These are phyloP conservation scores for Nannochloris sp. DNA, from an alignment of 139 green algal genomes.

Conservation along the genomic window DNA sequence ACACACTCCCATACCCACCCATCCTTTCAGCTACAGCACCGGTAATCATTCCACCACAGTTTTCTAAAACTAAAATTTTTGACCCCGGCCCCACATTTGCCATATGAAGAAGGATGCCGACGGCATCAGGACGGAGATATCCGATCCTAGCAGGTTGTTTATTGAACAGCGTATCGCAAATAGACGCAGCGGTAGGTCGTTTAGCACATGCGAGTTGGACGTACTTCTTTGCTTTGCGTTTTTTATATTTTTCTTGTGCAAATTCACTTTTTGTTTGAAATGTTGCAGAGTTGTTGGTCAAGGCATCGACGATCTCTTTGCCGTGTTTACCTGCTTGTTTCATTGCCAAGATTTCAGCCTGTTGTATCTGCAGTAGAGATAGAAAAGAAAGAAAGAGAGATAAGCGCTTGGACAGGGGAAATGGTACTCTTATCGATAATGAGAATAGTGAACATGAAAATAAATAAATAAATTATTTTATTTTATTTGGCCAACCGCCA, in stretches of 20 bases:
- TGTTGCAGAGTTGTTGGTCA: slow-evolving; percentile 61
- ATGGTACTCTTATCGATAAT: neutral
- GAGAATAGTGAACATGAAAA: no score
- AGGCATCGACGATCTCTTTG: slow-evolving; percentile 62
- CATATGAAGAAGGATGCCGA: slow-evolving; percentile 62
- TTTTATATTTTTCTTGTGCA: slow-evolving; percentile 81
- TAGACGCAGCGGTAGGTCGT: slow-evolving; percentile 43
- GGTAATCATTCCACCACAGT: slow-evolving; percentile 54
- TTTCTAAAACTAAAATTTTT: slow-evolving; percentile 63
- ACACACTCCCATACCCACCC: slow-evolving; percentile 55
- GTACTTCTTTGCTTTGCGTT: slow-evolving; percentile 60
- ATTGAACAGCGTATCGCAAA: slow-evolving; percentile 54
- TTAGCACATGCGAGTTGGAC: slow-evolving; percentile 15
- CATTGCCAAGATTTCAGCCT: slow-evolving; percentile 17
- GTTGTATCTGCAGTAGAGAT: slow-evolving; percentile 20
- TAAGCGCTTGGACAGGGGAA: neutral
- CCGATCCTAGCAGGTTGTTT: slow-evolving; percentile 37
- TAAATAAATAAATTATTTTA: no score
- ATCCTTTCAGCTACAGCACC: slow-evolving; percentile 67
- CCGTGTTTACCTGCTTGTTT: slow-evolving; percentile 28
- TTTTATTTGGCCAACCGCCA: no score
- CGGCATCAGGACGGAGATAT: slow-evolving; percentile 59
- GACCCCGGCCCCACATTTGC: slow-evolving; percentile 63
- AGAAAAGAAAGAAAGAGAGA: neutral
- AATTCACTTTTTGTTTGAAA: slow-evolving; percentile 79